Base-by-base conservation (phyloP, 2,329 filamentous ascomycete genomes). In the Penicillium thymicola region DNA sequence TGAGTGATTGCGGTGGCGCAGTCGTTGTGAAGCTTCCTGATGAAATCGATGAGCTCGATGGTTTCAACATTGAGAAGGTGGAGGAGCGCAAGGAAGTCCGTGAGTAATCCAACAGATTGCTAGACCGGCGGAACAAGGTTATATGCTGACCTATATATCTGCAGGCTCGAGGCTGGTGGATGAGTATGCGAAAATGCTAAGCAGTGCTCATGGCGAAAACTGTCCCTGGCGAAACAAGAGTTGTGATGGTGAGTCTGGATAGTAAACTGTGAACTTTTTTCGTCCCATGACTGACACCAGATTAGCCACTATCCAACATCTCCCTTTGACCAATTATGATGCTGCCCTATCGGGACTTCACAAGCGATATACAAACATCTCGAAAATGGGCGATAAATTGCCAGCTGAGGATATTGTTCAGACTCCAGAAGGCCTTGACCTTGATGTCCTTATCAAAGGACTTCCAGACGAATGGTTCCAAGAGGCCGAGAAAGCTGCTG, bases 151-250 rank as follows among this genome's bases (percentile, higher is more conserved):
- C 55, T 11, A 46, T 4, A 61, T 77, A 4, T 11, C 4, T 25
- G 37, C 43, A 72, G 83, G 84, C 28, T 72, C 87, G 34, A 88
- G 85, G 16, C 78, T 97, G 50, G 86, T 94, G 8, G 84, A 89
- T 44, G 87, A 88, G 67, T 97, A 96, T 70, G 80, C 79, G 23
- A 84, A 86, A 49, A 78, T 93, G 58, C 87, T 97, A 51, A 76
- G 89, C 14, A 81, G 85, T 25, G 89, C 87, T 2, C 93, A 99
- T 70, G 82, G 86, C 28, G 87, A 91, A 51, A 86, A 86, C 59
- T 99, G 93, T 69, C 79, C 94, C 18, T 99, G 93, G 94, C 85
- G 86, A 65, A 89, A 85, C 70, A 85, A 85, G 58, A 92, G 91
- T n/a, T 97, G 92, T 71, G 92, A 96, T 74, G 86, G 89, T 90